Base-by-base conservation (phyloP, 148 eudicot genomes). In the Chenopodium formosanum region DNA sequence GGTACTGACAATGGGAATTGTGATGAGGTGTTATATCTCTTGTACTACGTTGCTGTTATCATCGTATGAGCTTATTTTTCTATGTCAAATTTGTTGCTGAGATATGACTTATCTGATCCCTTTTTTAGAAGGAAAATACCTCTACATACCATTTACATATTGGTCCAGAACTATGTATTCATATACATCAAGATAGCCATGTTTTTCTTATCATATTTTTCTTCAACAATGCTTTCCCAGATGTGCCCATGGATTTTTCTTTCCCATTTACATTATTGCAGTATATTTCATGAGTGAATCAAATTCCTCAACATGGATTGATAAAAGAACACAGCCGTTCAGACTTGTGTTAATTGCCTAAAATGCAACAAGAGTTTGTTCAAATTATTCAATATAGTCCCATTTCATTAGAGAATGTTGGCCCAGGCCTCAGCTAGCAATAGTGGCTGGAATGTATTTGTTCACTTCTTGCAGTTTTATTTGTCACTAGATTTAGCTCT, bases 1-100 rank as follows among this genome's bases (percentile, higher is more conserved):
- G 90, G 97, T 83, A 44, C 76, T 52, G 98, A 94, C 88, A 92
- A 92, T 89, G 98, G 97, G 73, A 66, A 77, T 46, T 92, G 97
- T 87, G 87, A 94, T 76, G 97, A 95, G 97, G 99, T 94, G 48
- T 40, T 81, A 29, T 69, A 71, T 86, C 81, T 85, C 22, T 60
- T 60, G 44, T 70, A 32, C 63, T 65, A 72, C 52, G 22, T 27
- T 73, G 65, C 46, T 62, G 14, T 13, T 37, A 74, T 25, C 14
- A 37, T 37, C 40, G 23, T 74, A 14, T 79, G 62, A 9, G 19
- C 29, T 46, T 65, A 8, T 65, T 47, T 48, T 13, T 81, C 19
- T 12, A 47, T 47, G 32, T 47, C 76, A 73, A 47, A 23, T 72
- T 23, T 69, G 73, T 22, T 73, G 20, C 60, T 23, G 9, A 73